A percentile compares a stretch with the other conserved stretches of the same genome.
phyloP scores from a whole-genome alignment of 2,329 filamentous ascomycete genomes.

The Fusarium sp. region DNA sequence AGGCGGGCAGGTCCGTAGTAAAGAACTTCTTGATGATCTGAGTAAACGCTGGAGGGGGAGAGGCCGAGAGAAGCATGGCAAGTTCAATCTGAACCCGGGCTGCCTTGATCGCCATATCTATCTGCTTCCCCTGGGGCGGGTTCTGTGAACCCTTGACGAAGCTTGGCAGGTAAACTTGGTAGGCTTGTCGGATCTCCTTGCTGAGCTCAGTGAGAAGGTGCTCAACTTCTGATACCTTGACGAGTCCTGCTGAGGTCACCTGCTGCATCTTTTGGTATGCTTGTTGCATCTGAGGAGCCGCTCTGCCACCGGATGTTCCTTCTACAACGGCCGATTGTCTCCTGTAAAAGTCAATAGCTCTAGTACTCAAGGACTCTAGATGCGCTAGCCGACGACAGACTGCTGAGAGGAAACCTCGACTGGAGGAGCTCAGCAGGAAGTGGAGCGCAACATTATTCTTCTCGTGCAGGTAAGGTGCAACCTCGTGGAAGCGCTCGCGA shows the following conservation, averaged over 20 bases:
- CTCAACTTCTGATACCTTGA: slow-evolving; percentile 75
- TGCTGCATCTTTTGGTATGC: slow-evolving; percentile 70
- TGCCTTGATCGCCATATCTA: slow-evolving; percentile 62
- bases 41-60: slow-evolving; percentile 64
- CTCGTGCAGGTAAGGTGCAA: slow-evolving; percentile 67
- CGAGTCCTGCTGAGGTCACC: slow-evolving; percentile 65
- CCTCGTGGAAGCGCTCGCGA: slow-evolving; percentile 63
- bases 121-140: slow-evolving; percentile 60
- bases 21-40: slow-evolving; percentile 77
- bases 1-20: slow-evolving; percentile 68
- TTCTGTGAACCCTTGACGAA: slow-evolving; percentile 64
- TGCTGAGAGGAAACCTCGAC: slow-evolving; percentile 79
- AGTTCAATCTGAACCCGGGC: slow-evolving; percentile 67
- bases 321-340: slow-evolving; percentile 60
- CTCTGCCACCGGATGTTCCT: slow-evolving; percentile 56
- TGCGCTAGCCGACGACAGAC: slow-evolving; percentile 75
- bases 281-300: slow-evolving; percentile 68
- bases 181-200: slow-evolving; percentile 66
- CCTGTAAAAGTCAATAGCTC: slow-evolving; percentile 68
- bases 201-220: slow-evolving; percentile 69
- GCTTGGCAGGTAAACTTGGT: slow-evolving; percentile 62
- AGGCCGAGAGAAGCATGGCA: slow-evolving; percentile 65
- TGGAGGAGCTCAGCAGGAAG: slow-evolving; percentile 80
- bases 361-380: slow-evolving; percentile 65
- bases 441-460: slow-evolving; percentile 73